Evolutionary conservation across 2,329 filamentous ascomycete species (phyloP).

Genomic region (Aspergillus udagawae): DNA sequence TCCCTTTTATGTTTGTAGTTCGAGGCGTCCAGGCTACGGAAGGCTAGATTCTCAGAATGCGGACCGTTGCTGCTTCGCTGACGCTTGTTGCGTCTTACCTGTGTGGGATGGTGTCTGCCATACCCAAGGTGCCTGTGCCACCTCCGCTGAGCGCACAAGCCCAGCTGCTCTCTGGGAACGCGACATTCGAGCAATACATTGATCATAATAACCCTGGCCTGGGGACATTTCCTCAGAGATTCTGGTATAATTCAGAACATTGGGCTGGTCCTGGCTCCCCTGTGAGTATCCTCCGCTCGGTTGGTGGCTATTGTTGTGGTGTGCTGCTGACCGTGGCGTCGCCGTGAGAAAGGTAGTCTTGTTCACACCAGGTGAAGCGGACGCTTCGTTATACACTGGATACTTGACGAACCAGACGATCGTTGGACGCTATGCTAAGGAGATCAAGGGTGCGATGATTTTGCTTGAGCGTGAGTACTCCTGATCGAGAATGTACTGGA

Average conservation of each 20-base stretch:
- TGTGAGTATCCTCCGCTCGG: conserved; percentile 27
- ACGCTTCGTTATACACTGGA: conserved; percentile 44
- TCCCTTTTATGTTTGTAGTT: background rate
- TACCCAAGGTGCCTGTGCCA: background rate
- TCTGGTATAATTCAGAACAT: conserved; percentile 49
- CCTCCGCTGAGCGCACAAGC: background rate
- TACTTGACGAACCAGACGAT: conserved; percentile 51
- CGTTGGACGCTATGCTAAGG: conserved; percentile 50
- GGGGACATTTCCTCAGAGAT: conserved; percentile 54
- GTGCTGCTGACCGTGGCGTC: background rate
- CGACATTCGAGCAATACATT: conserved; percentile 53
- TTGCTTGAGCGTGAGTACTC: conserved; percentile 50
- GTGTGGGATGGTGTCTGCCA: background rate
- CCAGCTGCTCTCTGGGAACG: background rate
- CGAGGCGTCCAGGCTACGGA: background rate
- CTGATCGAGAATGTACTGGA: too few species aligned
- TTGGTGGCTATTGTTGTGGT: background rate
- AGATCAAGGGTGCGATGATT: conserved; percentile 52
- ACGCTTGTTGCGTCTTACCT: background rate
- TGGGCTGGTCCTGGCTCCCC: conserved; percentile 55
- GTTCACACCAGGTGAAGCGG: conserved; percentile 52
- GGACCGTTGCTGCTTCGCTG: background rate
- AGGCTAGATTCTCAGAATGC: background rate
- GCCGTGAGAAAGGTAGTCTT: conserved; percentile 39
- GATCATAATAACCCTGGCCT: conserved; percentile 56